Evolutionary conservation across 2,329 filamentous ascomycete species (phyloP).

Genomic region (Sclerotinia borealis): DNA sequence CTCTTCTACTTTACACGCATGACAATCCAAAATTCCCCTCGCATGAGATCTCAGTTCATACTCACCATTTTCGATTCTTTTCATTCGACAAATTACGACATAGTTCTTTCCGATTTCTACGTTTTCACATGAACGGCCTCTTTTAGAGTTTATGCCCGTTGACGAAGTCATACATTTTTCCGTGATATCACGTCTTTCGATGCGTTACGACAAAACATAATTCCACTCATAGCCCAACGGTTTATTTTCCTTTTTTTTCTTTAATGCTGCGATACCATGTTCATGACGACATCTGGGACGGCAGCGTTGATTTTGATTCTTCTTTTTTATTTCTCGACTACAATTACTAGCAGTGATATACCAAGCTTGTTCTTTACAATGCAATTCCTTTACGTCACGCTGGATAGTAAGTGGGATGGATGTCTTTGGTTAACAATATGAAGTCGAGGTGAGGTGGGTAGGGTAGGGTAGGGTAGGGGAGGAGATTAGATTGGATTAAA

Average conservation of each 20-base stretch:
- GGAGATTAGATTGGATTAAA: not conserved
- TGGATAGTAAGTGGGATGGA: too few relatives aligned
- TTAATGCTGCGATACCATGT: slow-evolving; percentile 7
- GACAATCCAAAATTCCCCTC: not conserved
- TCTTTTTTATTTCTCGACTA: not conserved
- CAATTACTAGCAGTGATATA: not conserved
- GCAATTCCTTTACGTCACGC: not conserved
- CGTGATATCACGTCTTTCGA: not conserved
- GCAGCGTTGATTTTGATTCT: not conserved
- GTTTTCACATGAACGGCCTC: not conserved
- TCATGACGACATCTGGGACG: not conserved
- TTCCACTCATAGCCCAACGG: not conserved
- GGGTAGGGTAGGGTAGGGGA: too few relatives aligned
- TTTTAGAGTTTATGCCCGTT: slow-evolving; percentile 1
- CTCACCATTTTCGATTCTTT: not conserved
- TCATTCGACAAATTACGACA: not conserved
- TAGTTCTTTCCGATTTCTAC: not conserved
- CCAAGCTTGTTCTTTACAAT: not conserved
- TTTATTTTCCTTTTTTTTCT: not conserved
- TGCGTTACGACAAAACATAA: not conserved
- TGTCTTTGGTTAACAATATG: too few relatives aligned
- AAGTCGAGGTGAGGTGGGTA: too few relatives aligned
- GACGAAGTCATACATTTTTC: not conserved
- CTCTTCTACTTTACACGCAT: not conserved
- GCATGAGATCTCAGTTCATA: not conserved